Evolutionary conservation across 169 alveolate species (phyloP), one percentile per base, ranked within the genome.

Genomic region (Plasmodium gonderi): DNA sequence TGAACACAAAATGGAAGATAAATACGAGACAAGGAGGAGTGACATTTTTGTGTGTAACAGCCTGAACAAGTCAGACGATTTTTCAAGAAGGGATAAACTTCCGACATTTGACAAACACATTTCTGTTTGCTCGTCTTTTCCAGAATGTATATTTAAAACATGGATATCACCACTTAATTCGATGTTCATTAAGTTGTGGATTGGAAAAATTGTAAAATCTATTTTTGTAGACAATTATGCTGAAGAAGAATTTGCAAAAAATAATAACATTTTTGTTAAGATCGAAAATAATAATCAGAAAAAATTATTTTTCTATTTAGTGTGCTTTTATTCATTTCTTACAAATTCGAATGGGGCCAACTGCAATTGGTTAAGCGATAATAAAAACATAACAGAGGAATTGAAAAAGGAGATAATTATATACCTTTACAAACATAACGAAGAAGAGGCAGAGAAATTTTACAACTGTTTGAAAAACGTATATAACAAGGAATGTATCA

Each of bases 241-340:
- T 23, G 67, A 23, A 14, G 36, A 65, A 23, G 54, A 78, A 38
- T 67, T 90, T 31, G 14, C 40, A 9, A 65, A 64, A 40, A 49
- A 65, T 26, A 77, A 36, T 5, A 60, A 90, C 72, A 29, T 78
- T 31, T 42, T 90, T 64, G 54, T 90, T 64, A 90, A 90, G 51
- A 36, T 31, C 36, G 94, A 90, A 29, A 77, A 78, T 76, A 74
- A 44, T 23, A 29, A 49, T 47, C 65, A 77, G 20, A 77, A 78
- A 42, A 90, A 51, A 38, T 67, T 90, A 40, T 77, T 90, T 69
- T 90, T 90, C 26, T 89, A 90, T 78, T 45, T 90, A 20, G 91
- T 77, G 5, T 90, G 82, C 40, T 42, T 90, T 42, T 31, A 90
- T 42, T 45, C 65, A 36, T 42, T 40, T n/a, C 51, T 74, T 23